Evolutionary conservation across 768 basidiomycete genomes (phyloP), one percentile per base, ranked within the genome.

Genomic region (Naganishia kalamii): DNA sequence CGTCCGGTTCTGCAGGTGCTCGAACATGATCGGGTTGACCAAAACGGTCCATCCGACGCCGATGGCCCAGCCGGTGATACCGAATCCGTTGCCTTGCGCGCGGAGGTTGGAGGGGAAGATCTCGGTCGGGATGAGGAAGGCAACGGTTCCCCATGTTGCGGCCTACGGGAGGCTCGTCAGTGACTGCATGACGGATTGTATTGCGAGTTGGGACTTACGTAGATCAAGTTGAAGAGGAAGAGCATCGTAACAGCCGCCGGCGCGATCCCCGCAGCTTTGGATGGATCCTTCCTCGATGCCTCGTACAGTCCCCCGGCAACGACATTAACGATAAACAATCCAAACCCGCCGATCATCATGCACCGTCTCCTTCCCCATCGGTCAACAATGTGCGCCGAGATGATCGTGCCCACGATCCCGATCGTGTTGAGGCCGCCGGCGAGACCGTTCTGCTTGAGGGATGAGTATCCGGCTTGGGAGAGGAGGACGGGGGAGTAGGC

Each of bases 1-100:
- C 4, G 81, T 80, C 29, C 78, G 72, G 78, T 81, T 81, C 47
- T 69, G 66, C 54, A 82, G 80, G 71, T 80, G 80, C n/a, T 76
- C 78, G 61, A 82, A 71, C 48, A 71, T 69, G 49, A 65, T 59
- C 3, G 70, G 70, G 54, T 67, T 67, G 35, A 69, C 59, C 30
- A 71, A 57, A 6, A 46, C 40, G 7, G 68, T 67, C 35, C 48
- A 51, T 32, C 70, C 70, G 62, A 66, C 65, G 3, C 68, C 62
- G n/a, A 67, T 48, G 17, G 68, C 70, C 70, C 70, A 71, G 4
- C 70, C 70, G 19, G 68, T 62, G 41, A 71, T 66, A 17, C 70
- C 70, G 54, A 69, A 71, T 6, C 67, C 70, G 50, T 71, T 71
- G 4, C 70, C 70, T 47, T 71, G 67, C 27, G 68, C 68, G 6